Conservation (phyloP, 225 moss, liverwort and hornwort genomes). For the Marchantia paleacea region DNA sequence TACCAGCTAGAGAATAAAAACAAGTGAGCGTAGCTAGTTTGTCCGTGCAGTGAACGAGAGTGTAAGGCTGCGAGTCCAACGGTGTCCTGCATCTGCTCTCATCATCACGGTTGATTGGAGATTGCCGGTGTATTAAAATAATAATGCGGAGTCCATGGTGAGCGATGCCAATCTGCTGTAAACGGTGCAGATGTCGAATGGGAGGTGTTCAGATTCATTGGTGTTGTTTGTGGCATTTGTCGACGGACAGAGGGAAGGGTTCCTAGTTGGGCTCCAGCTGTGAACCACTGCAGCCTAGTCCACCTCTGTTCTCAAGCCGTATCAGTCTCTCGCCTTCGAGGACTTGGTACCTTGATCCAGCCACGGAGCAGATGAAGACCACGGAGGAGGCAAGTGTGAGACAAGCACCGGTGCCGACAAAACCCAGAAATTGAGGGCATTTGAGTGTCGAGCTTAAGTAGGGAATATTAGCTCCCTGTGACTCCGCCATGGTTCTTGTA, state of each 20-base stretch:
- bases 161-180: background rate
- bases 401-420: background rate
- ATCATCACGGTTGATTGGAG: background rate
- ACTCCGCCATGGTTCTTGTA: background rate
- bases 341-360: background rate
- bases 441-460: constrained; percentile 14
- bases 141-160: background rate
- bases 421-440: constrained; percentile 8
- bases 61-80: background rate
- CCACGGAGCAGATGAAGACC: constrained; percentile 3
- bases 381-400: background rate
- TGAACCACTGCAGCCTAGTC: background rate
- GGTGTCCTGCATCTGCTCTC: background rate
- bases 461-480: background rate
- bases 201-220: background rate
- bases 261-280: constrained; percentile 6
- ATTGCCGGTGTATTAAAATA: background rate
- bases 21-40: background rate
- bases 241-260: background rate
- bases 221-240: background rate
- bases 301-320: constrained; percentile 7
- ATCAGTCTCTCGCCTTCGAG: background rate
- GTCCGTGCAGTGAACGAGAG: background rate
- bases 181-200: too few species aligned
- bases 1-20: background rate